Conservation (phyloP, 2,329 filamentous ascomycete species). For the Plectosphaerella sp. region DNA sequence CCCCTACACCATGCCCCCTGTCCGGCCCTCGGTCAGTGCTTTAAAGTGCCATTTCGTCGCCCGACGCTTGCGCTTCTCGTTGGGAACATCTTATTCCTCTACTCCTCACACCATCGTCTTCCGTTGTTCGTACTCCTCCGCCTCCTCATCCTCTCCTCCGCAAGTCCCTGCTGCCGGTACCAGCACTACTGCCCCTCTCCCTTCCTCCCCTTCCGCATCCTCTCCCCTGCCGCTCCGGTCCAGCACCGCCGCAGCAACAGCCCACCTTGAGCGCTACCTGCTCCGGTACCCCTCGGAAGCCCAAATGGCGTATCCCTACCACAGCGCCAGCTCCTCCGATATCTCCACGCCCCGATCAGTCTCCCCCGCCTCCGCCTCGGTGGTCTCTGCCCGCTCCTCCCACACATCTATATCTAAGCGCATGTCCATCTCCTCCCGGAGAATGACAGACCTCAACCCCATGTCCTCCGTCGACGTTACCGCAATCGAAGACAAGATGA, state of each 20-base stretch:
- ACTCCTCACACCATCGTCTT: background rate
- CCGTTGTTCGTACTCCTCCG: background rate
- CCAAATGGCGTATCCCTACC: conserved; percentile 23
- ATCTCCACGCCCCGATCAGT: conserved; percentile 50
- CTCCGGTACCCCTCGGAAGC: conserved; percentile 5
- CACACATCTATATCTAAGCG: conserved; percentile 48
- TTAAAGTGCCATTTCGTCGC: background rate
- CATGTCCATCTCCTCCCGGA: conserved; percentile 45
- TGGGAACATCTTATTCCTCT: background rate
- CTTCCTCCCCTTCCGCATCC: background rate
- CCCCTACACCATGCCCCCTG: background rate
- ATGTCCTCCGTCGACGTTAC: conserved; percentile 52
- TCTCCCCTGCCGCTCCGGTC: background rate
- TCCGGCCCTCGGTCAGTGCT: background rate
- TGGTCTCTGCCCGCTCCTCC: conserved; percentile 39
- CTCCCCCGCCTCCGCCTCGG: conserved; percentile 38
- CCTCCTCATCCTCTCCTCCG: background rate
- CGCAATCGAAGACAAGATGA: conserved; percentile 56
- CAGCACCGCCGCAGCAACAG: no score
- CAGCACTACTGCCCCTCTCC: background rate
- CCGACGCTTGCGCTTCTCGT: background rate
- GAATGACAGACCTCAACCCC: conserved; percentile 49
- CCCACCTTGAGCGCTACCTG: no score
- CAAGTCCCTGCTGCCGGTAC: background rate
- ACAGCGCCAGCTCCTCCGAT: conserved; percentile 44